phyloP scores from a whole-genome alignment of 1,284 basidiomycete genomes.

The Athelia sp. region DNA sequence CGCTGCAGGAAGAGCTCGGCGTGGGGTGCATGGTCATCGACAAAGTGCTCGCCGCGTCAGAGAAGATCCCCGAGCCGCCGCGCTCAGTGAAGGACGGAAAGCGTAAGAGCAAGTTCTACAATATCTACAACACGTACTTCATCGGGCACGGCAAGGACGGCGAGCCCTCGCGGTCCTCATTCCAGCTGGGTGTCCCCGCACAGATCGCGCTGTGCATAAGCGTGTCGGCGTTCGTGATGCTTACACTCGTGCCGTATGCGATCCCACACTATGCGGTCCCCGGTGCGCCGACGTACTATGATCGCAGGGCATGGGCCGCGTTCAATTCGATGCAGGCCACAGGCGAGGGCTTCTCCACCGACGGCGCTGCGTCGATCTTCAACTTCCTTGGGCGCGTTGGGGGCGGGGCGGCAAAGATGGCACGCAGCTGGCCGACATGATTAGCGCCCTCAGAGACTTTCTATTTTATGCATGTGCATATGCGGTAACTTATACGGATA shows the following conservation, averaged over 20 bases:
- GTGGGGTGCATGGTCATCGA: conserved; percentile 76
- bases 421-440: conserved; percentile 66
- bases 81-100: conserved; percentile 28
- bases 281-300: conserved; percentile 68
- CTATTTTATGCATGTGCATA: conserved; percentile 4
- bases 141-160: conserved; percentile 43
- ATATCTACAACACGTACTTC: conserved; percentile 80
- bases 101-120: conserved; percentile 60
- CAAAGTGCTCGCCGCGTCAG: conserved; percentile 53
- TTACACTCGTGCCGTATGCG: conserved; percentile 52
- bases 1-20: conserved; percentile 72
- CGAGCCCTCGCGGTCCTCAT: conserved; percentile 22
- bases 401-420: conserved; percentile 66
- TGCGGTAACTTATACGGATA: background rate
- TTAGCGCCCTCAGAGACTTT: conserved; percentile 1
- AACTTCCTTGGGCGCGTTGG: conserved; percentile 57
- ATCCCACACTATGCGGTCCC: conserved; percentile 54
- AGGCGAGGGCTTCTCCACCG: conserved; percentile 58
- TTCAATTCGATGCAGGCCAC: conserved; percentile 66
- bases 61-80: conserved; percentile 28
- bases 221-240: conserved; percentile 50
- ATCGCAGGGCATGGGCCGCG: conserved; percentile 71
- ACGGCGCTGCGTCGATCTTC: conserved; percentile 51
- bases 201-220: conserved; percentile 50
- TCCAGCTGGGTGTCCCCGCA: conserved; percentile 23